Base-by-base conservation (phyloP, 192 early-diverging fungal genomes). In the Chytriomyces sp. region DNA sequence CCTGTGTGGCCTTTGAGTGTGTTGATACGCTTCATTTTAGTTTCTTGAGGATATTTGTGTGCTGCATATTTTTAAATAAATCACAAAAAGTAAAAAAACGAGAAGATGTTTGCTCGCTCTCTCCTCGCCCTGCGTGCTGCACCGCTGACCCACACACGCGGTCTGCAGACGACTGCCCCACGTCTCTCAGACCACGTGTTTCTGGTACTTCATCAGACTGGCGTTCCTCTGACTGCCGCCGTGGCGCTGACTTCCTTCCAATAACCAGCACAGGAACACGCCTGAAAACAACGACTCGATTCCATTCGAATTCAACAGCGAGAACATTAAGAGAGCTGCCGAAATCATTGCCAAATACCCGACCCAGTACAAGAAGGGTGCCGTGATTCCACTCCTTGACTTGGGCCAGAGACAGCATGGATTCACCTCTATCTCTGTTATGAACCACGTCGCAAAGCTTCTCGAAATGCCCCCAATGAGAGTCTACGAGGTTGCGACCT, bases 401-500 rank as follows among this genome's bases (percentile, higher is more conserved):
- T 81, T 99, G 60, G 97, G 91, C 61, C 98, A 99, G 82, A 89
- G 97, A 80, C 98, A 99, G 88, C 86, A 93, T 72, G 95, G 96
- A 48, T 99, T 91, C 89, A 97, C 95, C 8, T 92, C 91, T 75
- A 88, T 99, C 71, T 91, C 93, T 43, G 96, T 96, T 23, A 99
- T 99, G 98, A 97, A 99, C 86, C 88, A 94, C 64, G 93, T 99
- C 79, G 96, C 98, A 63, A 91, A 94, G 84, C 82, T 97, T 67
- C 85, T 97, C 43, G 95, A 98, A 79, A 92, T 98, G 5, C 95
- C 96, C 64, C 98, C 98, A 28, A 98, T 99, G 95, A 91, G 98
- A 67, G 97, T 99, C 61, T 98, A 98, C 87, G 97, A 99, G 82
- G 98, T 99, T 23, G 98, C 98, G n/a, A 98, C 97, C 45, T 99